These are phyloP conservation scores for Starmerella sirachaensis DNA, from an alignment of 805 yeast species.

Conservation along the genomic window DNA sequence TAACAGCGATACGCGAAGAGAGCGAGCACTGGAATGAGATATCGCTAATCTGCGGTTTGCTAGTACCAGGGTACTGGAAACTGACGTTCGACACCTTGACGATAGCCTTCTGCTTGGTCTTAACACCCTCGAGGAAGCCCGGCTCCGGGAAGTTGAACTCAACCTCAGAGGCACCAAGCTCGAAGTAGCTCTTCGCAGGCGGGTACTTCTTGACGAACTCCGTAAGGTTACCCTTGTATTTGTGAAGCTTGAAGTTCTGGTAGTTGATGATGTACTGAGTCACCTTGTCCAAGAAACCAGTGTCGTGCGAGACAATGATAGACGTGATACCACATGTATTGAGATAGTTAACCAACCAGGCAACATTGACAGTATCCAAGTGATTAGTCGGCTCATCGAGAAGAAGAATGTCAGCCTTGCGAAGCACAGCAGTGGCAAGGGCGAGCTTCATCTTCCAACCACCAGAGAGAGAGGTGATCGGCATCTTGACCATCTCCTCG, in stretches of 20 bases:
- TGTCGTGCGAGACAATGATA: constrained; percentile 97
- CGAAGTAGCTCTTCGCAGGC: constrained; percentile 97
- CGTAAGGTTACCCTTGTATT: constrained; percentile 98
- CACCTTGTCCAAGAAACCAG: constrained; percentile 97
- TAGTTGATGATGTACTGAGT: constrained; percentile 98
- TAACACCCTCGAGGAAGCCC: constrained; percentile 99
- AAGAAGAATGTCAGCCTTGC: constrained; percentile 93
- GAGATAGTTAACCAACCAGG: constrained; percentile 99
- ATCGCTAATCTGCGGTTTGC: constrained; percentile 85
- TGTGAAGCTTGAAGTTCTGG: constrained; percentile 99
- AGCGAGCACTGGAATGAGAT: constrained; percentile 97
- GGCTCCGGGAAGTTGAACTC: constrained; percentile 99
- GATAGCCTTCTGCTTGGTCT: constrained; percentile 99
- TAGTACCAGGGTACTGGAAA: constrained; percentile 99
- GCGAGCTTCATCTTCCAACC: constrained; percentile 99
- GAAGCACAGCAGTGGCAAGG: constrained; percentile 96
- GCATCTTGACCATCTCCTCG: constrained; percentile 85
- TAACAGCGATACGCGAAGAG: constrained; percentile 99
- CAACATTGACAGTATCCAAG: constrained; percentile 98
- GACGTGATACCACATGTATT: constrained; percentile 98
- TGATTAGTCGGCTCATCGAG: constrained; percentile 99
- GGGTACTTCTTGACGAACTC: constrained; percentile 98
- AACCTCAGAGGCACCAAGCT: constrained; percentile 94
- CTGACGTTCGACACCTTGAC: constrained; percentile 95
- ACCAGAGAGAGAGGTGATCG: constrained; percentile 95